A percentile compares a stretch with the other conserved stretches of the same genome.
These are phyloP conservation scores for Penicillium palitans DNA, from an alignment of 2,329 filamentous ascomycete species.

Conservation along the genomic window DNA sequence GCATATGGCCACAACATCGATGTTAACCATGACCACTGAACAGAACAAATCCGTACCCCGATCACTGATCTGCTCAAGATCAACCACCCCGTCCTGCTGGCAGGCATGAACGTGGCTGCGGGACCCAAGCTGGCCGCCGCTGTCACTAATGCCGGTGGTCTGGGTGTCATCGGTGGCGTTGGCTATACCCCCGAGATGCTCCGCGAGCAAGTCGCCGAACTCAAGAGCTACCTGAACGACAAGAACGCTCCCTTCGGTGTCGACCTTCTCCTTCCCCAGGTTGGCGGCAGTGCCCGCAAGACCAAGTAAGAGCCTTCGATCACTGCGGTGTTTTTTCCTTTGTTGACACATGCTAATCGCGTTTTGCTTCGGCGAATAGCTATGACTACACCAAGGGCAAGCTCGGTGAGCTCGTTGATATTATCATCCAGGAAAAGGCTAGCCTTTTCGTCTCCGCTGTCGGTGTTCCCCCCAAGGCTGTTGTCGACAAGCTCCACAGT, in stretches of 20 bases:
- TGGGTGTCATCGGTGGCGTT: slow-evolving; percentile 91
- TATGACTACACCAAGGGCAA: slow-evolving; percentile 99
- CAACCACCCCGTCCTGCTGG: slow-evolving; percentile 92
- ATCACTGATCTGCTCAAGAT: slow-evolving; percentile 97
- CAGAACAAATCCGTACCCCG: slow-evolving; percentile 86
- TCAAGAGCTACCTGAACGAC: slow-evolving; percentile 83
- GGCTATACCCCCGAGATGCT: slow-evolving; percentile 97
- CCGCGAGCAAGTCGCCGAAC: slow-evolving; percentile 86
- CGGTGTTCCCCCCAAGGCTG: slow-evolving; percentile 82
- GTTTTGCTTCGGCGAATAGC: slow-evolving; percentile 51
- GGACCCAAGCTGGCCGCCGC: slow-evolving; percentile 94
- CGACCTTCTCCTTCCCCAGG: slow-evolving; percentile 88
- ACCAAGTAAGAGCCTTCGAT: slow-evolving; percentile 65
- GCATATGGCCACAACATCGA: not conserved
- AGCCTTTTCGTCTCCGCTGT: slow-evolving; percentile 96
- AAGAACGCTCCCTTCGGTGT: slow-evolving; percentile 96
- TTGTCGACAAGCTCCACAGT: slow-evolving; percentile 88
- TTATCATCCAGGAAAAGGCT: slow-evolving; percentile 88
- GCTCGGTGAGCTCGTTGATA: slow-evolving; percentile 82
- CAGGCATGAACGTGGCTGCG: slow-evolving; percentile 98
- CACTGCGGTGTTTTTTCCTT: not conserved
- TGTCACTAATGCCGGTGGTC: slow-evolving; percentile 92
- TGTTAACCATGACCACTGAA: slow-evolving; percentile 23
- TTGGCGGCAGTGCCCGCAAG: slow-evolving; percentile 90
- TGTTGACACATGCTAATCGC: slow-evolving; percentile 9